These are phyloP conservation scores for Microsporum audouinii DNA, from an alignment of 2,329 filamentous ascomycete species.

Conservation along the genomic window DNA sequence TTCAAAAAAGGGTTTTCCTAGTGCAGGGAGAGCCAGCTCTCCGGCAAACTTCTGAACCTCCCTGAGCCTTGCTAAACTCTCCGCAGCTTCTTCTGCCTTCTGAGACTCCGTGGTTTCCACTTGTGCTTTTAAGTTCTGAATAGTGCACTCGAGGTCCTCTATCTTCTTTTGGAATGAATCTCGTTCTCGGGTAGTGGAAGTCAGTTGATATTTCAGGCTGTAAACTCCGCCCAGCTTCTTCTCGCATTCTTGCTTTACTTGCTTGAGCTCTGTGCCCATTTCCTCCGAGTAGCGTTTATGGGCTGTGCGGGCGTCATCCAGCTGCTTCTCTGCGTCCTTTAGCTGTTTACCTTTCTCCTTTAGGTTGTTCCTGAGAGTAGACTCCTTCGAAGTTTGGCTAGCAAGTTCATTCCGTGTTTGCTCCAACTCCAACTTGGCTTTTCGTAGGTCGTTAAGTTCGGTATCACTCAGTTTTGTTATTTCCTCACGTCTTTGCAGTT, in stretches of 20 bases:
- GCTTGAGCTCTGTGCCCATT: slow-evolving; percentile 28
- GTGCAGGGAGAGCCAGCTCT: slow-evolving; percentile 24
- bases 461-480: slow-evolving; percentile 5
- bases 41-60: slow-evolving; percentile 28
- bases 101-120: slow-evolving; percentile 28
- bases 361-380: slow-evolving; percentile 21
- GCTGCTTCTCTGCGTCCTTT: slow-evolving; percentile 23
- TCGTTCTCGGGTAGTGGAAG: slow-evolving; percentile 25
- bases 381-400: background rate
- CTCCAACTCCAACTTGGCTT: slow-evolving; percentile 14
- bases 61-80: slow-evolving; percentile 28
- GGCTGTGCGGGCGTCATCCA: slow-evolving; percentile 24
- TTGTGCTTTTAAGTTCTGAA: slow-evolving; percentile 29
- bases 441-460: slow-evolving; percentile 16
- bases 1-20: slow-evolving; percentile 28
- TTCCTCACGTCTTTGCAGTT: background rate
- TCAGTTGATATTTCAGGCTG: slow-evolving; percentile 26
- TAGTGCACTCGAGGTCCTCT: slow-evolving; percentile 25
- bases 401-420: slow-evolving; percentile 5
- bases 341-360: slow-evolving; percentile 26
- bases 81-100: slow-evolving; percentile 25
- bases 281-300: slow-evolving; percentile 27
- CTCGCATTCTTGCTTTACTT: slow-evolving; percentile 26
- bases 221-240: slow-evolving; percentile 27
- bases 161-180: slow-evolving; percentile 25